Conservation (phyloP, 352 stramenopile species). For the Pythium sukuiense region DNA sequence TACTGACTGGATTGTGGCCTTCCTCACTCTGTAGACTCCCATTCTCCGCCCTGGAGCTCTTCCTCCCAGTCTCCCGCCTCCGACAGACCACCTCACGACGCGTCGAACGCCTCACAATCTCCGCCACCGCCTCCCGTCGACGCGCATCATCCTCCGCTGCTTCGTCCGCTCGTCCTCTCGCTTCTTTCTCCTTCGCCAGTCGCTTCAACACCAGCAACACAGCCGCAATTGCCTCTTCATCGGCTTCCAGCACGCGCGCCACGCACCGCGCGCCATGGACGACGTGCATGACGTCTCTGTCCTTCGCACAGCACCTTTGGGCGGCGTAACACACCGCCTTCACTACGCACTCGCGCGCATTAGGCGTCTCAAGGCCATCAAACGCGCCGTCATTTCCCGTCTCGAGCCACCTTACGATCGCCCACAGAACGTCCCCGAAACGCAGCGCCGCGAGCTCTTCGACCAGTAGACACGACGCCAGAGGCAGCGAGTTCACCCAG, state of each 20-base stretch:
- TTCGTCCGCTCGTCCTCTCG: neutral
- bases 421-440: slow-evolving; percentile 54
- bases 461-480: slow-evolving; percentile 60
- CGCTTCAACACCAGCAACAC: slow-evolving; percentile 50
- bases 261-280: slow-evolving; percentile 50
- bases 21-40: too few relatives aligned
- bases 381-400: neutral
- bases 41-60: neutral
- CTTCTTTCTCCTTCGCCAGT: slow-evolving; percentile 11
- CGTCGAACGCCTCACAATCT: neutral
- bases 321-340: slow-evolving; percentile 46
- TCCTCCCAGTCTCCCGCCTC: neutral
- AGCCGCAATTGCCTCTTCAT: slow-evolving; percentile 40
- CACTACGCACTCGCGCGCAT: slow-evolving; percentile 27
- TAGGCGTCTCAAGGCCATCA: slow-evolving; percentile 4
- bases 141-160: neutral
- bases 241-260: slow-evolving; percentile 35
- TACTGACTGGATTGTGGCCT: too few relatives aligned
- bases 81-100: neutral
- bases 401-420: slow-evolving; percentile 48
- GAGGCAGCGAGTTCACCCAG: slow-evolving; percentile 73
- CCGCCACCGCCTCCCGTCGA: neutral
- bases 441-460: slow-evolving; percentile 54
- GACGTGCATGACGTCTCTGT: slow-evolving; percentile 47
- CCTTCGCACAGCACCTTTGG: slow-evolving; percentile 35